A percentile compares a stretch with the other conserved stretches of the same genome.
These are phyloP conservation scores for Hevea brasiliensis DNA, from an alignment of 345 rosid species.

Conservation along the genomic window DNA sequence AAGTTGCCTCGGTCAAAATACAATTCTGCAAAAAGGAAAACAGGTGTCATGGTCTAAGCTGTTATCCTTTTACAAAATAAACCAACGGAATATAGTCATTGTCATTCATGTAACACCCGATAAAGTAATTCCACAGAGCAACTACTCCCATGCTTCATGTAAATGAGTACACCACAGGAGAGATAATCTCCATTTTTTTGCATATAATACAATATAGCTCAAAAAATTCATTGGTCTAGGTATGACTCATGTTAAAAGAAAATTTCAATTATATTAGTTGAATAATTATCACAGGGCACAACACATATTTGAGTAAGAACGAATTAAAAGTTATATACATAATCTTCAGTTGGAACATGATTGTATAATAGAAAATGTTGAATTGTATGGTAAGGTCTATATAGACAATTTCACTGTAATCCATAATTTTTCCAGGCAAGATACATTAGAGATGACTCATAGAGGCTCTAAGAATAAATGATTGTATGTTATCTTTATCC, in stretches of 20 bases:
- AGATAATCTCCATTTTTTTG: background rate
- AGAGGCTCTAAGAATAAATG: background rate
- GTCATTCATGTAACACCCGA: background rate
- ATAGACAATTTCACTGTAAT: background rate
- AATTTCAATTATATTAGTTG: background rate
- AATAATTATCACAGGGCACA: background rate
- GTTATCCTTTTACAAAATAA: background rate
- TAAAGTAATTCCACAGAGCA: background rate
- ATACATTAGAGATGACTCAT: background rate
- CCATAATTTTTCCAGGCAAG: too few relatives aligned
- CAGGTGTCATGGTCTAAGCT: conserved; percentile 4
- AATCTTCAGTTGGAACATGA: background rate
- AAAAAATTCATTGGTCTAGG: background rate
- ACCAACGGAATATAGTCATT: background rate
- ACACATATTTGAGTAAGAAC: background rate
- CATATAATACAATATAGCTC: background rate
- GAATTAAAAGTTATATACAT: background rate
- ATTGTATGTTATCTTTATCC: background rate
- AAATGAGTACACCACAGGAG: background rate
- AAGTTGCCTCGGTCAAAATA: conserved; percentile 58
- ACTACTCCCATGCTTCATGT: background rate
- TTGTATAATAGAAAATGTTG: background rate
- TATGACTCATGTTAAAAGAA: background rate
- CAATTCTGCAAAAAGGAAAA: conserved; percentile 39
- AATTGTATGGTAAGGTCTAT: background rate